phyloP scores from a whole-genome alignment of 148 eudicot species.

The Camellia sinensis region DNA sequence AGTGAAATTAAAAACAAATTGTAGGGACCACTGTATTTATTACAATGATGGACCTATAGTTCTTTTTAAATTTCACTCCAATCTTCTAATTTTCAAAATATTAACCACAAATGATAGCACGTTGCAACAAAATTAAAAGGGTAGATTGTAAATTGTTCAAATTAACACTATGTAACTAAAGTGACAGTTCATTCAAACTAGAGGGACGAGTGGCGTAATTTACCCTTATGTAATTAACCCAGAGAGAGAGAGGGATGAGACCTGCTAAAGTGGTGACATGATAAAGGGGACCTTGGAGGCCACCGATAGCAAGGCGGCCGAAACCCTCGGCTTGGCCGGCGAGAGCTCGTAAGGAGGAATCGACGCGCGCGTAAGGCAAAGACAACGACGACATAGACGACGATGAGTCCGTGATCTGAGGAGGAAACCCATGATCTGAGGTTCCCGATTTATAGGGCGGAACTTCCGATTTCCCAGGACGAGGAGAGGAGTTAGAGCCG shows the following conservation, averaged over 20 bases:
- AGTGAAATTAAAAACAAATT: too few relatives aligned
- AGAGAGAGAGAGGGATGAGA: background rate
- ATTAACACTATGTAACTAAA: too few relatives aligned
- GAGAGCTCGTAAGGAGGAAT: constrained; percentile 35
- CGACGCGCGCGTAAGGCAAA: constrained; percentile 37
- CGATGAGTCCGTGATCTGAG: background rate
- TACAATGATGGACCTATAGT: too few relatives aligned
- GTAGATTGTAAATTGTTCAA: too few relatives aligned
- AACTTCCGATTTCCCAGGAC: background rate
- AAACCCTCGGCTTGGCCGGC: constrained; percentile 54
- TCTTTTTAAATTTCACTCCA: too few relatives aligned
- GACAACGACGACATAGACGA: constrained; percentile 11
- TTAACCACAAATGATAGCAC: too few relatives aligned
- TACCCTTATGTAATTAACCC: too few relatives aligned
- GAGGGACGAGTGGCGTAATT: too few relatives aligned
- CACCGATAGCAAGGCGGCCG: constrained; percentile 44
- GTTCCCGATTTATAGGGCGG: background rate
- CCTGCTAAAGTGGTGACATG: constrained; percentile 44
- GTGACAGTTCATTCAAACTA: too few relatives aligned
- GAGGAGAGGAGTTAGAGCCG: background rate
- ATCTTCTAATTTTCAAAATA: too few relatives aligned
- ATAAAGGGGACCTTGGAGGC: constrained; percentile 36
- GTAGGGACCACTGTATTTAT: too few relatives aligned
- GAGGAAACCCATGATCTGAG: background rate
- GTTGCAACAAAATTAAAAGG: too few relatives aligned